phyloP scores from a whole-genome alignment of 1,139 yeast species.

The Trichomonascaceae sp. region DNA sequence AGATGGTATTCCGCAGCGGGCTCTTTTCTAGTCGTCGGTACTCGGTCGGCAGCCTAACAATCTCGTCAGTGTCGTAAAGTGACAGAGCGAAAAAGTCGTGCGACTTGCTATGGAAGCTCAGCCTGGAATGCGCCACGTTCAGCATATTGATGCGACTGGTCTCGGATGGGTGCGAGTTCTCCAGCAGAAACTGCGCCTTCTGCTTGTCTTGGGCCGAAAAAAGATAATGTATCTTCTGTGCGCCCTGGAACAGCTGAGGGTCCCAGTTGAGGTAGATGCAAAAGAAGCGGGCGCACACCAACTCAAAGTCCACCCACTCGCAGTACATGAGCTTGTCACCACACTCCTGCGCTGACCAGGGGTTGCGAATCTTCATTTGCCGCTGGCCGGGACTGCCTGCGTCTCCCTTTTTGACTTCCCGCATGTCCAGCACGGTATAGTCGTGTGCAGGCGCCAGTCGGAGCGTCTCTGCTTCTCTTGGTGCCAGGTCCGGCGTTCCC shows the following conservation, averaged over 20 bases:
- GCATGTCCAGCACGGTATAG: conserved; percentile 39
- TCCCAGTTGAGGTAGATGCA: conserved; percentile 63
- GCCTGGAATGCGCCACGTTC: no score
- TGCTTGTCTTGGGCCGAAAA: conserved; percentile 12
- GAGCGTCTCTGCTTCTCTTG: conserved; percentile 26
- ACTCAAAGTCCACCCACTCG: conserved; percentile 25
- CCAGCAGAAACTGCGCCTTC: conserved; percentile 4
- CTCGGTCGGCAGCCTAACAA: conserved; percentile 12
- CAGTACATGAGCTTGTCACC: conserved; percentile 5
- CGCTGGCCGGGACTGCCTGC: conserved; percentile 10
- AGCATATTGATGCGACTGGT: no score
- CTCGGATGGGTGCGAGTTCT: conserved; percentile 4
- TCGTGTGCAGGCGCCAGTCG: conserved; percentile 54
- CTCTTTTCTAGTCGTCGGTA: conserved; percentile 12
- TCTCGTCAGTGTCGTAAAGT: conserved; percentile 12
- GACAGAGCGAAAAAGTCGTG: no score
- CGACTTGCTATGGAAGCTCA: no score
- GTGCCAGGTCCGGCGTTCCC: conserved; percentile 48
- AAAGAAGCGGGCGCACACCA: conserved; percentile 35
- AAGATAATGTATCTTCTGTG: conserved; percentile 26
- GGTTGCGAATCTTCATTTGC: conserved; percentile 37
- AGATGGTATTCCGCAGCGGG: conserved; percentile 18
- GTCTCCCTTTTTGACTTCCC: conserved; percentile 12
- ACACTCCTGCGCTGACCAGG: conserved; percentile 28
- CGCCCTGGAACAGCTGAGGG: conserved; percentile 27